Evolutionary conservation across 129 eudicot species (phyloP).

Genomic region (Artemisia annua): DNA sequence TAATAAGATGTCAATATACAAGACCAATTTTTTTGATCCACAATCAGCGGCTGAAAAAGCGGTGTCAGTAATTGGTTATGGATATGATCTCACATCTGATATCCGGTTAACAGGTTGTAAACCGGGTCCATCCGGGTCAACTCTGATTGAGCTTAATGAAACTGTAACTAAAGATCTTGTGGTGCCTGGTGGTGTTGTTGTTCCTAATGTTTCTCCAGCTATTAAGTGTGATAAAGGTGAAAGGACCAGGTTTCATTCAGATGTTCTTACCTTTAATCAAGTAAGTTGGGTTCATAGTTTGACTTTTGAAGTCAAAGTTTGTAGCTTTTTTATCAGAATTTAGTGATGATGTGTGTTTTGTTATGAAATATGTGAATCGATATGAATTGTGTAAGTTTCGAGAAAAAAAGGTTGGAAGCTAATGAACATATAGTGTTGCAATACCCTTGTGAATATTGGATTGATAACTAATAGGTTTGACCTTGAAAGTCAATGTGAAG

Average conservation of each 20-base stretch:
- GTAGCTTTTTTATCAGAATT: not conserved
- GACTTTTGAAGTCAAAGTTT: conserved; percentile 1
- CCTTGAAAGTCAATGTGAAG: conserved; percentile 16
- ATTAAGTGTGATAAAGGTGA: conserved; percentile 98
- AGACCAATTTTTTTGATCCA: conserved; percentile 52
- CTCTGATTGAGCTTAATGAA: conserved; percentile 64
- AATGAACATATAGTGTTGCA: too few species aligned
- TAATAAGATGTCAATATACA: conserved; percentile 46
- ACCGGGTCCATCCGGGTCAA: conserved; percentile 66
- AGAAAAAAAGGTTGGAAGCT: too few species aligned
- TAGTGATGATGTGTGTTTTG: not conserved
- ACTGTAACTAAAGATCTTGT: conserved; percentile 52
- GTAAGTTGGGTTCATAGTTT: conserved; percentile 33
- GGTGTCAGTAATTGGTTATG: conserved; percentile 77
- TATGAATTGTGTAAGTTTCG: not conserved
- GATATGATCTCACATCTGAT: conserved; percentile 75
- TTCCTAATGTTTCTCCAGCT: conserved; percentile 50
- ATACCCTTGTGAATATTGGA: not conserved
- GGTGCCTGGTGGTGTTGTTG: conserved; percentile 74
- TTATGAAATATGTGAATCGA: not conserved
- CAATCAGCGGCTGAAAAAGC: conserved; percentile 86
- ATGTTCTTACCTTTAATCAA: conserved; percentile 74
- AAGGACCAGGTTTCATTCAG: conserved; percentile 92
- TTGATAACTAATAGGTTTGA: conserved; percentile 9
- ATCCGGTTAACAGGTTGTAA: conserved; percentile 79